These are phyloP conservation scores for Pythium insidiosum DNA, from an alignment of 352 stramenopile genomes.

Conservation along the genomic window DNA sequence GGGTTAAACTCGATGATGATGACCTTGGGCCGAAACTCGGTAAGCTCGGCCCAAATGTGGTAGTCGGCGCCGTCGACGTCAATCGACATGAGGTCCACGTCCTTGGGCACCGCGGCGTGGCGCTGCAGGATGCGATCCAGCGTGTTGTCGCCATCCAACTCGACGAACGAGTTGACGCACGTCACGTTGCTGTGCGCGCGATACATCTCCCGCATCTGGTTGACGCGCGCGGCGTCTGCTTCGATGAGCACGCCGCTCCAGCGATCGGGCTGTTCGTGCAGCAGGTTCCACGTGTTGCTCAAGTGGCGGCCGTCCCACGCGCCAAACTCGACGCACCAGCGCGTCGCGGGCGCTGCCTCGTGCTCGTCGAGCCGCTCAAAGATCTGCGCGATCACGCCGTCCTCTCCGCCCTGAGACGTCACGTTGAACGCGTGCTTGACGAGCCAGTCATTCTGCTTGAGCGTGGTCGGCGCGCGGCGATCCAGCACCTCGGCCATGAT, in stretches of 20 bases:
- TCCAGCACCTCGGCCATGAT: slow-evolving; percentile 3
- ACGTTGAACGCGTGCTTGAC: slow-evolving; percentile 42
- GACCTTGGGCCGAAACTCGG: slow-evolving; percentile 34
- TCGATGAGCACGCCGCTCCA: slow-evolving; percentile 72
- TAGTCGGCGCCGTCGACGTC: slow-evolving; percentile 78
- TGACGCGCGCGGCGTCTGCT: slow-evolving; percentile 42
- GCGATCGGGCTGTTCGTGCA: slow-evolving; percentile 20
- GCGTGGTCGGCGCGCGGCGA: slow-evolving; percentile 5
- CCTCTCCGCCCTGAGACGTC: slow-evolving; percentile 71
- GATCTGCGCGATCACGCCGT: slow-evolving; percentile 58
- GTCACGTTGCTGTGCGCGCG: slow-evolving; percentile 24
- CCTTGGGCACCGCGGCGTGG: slow-evolving; percentile 2
- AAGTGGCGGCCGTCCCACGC: slow-evolving; percentile 78
- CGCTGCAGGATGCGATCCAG: slow-evolving; percentile 17
- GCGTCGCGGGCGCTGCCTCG: neutral
- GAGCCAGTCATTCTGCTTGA: slow-evolving; percentile 39
- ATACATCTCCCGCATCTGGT: slow-evolving; percentile 38
- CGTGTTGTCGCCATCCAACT: slow-evolving; percentile 20
- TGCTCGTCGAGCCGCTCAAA: slow-evolving; percentile 33
- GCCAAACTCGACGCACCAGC: slow-evolving; percentile 76
- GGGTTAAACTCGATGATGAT: slow-evolving; percentile 81
- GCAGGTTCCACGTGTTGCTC: slow-evolving; percentile 58
- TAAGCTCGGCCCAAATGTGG: slow-evolving; percentile 48
- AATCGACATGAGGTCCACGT: slow-evolving; percentile 46
- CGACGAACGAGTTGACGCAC: slow-evolving; percentile 45